Conservation (phyloP, 768 basidiomycete genomes). For the Paxillus rubicundulus region DNA sequence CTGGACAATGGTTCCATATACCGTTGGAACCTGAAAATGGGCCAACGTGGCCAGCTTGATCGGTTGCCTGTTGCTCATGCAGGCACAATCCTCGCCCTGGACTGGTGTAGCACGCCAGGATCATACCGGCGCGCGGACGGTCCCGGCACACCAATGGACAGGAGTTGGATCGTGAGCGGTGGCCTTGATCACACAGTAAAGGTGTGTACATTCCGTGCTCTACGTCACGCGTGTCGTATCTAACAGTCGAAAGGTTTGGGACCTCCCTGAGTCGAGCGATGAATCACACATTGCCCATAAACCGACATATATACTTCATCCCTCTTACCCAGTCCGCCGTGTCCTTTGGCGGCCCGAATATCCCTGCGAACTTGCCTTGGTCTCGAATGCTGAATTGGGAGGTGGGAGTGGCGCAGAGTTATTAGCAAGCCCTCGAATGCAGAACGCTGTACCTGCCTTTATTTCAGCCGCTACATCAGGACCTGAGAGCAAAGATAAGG, state of each 20-base stretch:
- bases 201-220: constrained; percentile 33
- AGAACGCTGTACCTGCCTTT: constrained; percentile 20
- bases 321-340: constrained; percentile 70
- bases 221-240: background rate
- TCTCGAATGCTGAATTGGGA: constrained; percentile 61
- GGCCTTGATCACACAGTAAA: constrained; percentile 80
- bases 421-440: constrained; percentile 30
- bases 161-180: constrained; percentile 77
- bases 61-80: constrained; percentile 72
- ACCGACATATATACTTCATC: constrained; percentile 69
- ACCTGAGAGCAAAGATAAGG: constrained; percentile 15
- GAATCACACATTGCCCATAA: constrained; percentile 57
- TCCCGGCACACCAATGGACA: constrained; percentile 15
- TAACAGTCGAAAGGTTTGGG: constrained; percentile 58
- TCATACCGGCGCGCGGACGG: constrained; percentile 15
- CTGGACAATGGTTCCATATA: constrained; percentile 71
- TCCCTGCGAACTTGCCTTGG: constrained; percentile 72
- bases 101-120: constrained; percentile 54
- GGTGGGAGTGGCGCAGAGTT: constrained; percentile 23
- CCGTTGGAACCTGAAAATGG: constrained; percentile 79
- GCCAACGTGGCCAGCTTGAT: constrained; percentile 70
- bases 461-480: constrained; percentile 9
- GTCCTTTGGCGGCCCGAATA: constrained; percentile 76
- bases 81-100: constrained; percentile 67
- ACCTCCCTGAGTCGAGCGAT: constrained; percentile 42